phyloP scores from a whole-genome alignment of 306 rosid species.

The Fragaria nilgerrensis region DNA sequence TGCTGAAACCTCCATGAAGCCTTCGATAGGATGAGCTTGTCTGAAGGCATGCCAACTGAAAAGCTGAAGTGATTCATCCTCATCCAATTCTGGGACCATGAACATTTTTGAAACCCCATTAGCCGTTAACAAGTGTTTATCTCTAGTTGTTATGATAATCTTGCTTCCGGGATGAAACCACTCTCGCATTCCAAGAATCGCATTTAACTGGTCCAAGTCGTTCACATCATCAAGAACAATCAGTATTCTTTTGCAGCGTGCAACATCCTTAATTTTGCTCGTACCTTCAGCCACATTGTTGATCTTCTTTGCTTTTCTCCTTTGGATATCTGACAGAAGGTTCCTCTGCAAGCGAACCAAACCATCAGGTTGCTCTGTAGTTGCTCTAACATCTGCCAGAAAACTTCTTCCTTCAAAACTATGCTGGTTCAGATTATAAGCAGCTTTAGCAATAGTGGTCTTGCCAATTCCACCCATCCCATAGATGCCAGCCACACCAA shows the following conservation, averaged over 20 bases:
- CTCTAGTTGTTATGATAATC: neutral
- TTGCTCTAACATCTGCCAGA: neutral
- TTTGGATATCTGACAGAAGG: neutral
- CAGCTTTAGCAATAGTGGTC: neutral
- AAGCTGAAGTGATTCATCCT: neutral
- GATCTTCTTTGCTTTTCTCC: neutral
- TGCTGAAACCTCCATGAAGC: neutral
- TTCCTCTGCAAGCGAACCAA: neutral
- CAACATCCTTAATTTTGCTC: neutral
- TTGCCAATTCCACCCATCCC: constrained; percentile 1
- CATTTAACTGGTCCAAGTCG: neutral
- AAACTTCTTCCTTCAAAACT: neutral
- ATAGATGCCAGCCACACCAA: neutral
- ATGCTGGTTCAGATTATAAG: neutral
- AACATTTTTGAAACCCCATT: neutral
- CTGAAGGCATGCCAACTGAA: neutral
- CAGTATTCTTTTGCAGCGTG: neutral
- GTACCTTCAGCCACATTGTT: neutral
- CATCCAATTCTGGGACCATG: neutral
- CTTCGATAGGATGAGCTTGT: neutral
- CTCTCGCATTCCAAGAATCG: neutral
- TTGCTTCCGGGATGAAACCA: neutral
- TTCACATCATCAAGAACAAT: neutral
- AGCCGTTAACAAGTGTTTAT: neutral
- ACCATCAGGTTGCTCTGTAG: neutral